Evolutionary conservation across 257 asterid species (phyloP).

Genomic region (Gardenia jasminoides): DNA sequence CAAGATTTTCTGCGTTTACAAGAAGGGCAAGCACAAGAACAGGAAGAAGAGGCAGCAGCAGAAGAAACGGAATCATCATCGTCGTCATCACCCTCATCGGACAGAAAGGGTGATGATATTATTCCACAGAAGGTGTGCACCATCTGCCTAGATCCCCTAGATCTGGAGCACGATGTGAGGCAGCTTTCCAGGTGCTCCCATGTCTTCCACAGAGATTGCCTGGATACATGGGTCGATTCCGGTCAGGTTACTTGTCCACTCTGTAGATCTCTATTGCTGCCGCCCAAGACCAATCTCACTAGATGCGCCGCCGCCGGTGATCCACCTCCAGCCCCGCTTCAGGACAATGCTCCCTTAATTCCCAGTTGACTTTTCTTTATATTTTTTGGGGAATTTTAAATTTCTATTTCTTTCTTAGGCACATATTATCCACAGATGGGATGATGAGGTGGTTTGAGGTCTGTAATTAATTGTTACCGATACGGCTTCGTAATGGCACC

Average conservation of each 20-base stretch:
- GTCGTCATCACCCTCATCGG: too few relatives aligned
- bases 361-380: constrained; percentile 7
- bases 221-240: constrained; percentile 66
- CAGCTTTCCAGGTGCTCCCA: constrained; percentile 54
- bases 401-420: not conserved
- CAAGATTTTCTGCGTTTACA: constrained; percentile 10
- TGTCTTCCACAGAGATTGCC: constrained; percentile 58
- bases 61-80: not conserved
- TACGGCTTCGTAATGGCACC: not conserved
- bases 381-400: not conserved
- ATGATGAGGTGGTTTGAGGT: too few relatives aligned
- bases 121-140: constrained; percentile 25
- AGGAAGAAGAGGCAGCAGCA: too few relatives aligned
- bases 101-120: too few relatives aligned
- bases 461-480: too few relatives aligned
- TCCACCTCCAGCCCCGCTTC: not conserved
- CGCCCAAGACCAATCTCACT: constrained; percentile 35
- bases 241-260: constrained; percentile 64
- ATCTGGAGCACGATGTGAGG: constrained; percentile 39
- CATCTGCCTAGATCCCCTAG: constrained; percentile 49
- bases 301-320: not conserved
- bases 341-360: not conserved
- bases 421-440: too few relatives aligned
- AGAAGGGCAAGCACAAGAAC: not conserved
- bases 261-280: constrained; percentile 66